Evolutionary conservation across 1,284 basidiomycete species (phyloP), one percentile per base, ranked within the genome.

Genomic region (Microbotryum violaceum): DNA sequence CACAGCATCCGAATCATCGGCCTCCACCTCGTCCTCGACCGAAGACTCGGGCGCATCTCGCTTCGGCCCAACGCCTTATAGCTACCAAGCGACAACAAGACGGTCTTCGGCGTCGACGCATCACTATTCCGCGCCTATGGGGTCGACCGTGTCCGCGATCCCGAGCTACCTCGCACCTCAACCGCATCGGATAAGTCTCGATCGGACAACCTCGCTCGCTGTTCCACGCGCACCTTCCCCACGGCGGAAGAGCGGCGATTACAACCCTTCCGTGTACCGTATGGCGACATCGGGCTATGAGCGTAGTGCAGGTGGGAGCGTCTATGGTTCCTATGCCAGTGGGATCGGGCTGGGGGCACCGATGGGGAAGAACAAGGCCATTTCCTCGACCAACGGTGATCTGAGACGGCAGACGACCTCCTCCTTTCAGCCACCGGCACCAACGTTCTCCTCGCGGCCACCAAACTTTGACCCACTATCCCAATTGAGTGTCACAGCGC

Each of bases 31-130:
- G 2, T 51, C 58, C 45, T 56, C 59, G 33, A 53, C 27, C 20
- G 31, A 27, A 21, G 37, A 42, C 18, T 61, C 63, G 21, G 23
- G 14, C 31, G 54, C 46, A 8, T 57, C 56, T 27, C 56, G 56
- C 23, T 65, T 65, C 53, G 55, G 55, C 27, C 65, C 65, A 8
- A 60, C 68, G 1, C 65, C 63, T 1, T 69, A 67, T 54, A 67
- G 65, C 23, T 69, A 69, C 49, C 63, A 69, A 25, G 67, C 68
- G 20, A 69, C 65, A 2, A 60, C 67, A 50, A 60, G 63, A 16
- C 64, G 65, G 25, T 44, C 61, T 6, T 57, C 63, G 6, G 49
- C 65, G 5, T 52, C 56, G 6, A 49, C 45, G 14, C 31, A 60
- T 33, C 63, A 57, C 49, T 54, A 61, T 16, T 47, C 37, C 50